phyloP scores from a whole-genome alignment of 352 stramenopile species.

The Globisporangium apiculatum region DNA sequence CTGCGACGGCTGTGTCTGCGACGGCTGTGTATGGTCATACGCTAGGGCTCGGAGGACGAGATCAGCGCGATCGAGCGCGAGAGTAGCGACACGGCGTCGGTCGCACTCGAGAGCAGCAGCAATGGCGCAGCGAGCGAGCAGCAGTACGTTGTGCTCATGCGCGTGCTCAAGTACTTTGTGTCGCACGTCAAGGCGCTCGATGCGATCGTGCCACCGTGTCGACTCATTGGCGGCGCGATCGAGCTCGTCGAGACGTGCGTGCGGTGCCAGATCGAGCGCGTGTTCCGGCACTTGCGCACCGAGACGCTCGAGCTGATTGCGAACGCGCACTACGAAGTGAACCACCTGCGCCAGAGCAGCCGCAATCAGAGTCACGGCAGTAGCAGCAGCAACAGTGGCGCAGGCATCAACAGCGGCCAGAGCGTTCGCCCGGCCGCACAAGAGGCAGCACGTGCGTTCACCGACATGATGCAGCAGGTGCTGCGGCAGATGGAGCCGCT shows the following conservation, averaged over 20 bases:
- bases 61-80: conserved; percentile 21
- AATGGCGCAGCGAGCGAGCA: conserved; percentile 25
- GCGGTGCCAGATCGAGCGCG: conserved; percentile 69
- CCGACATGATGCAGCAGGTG: conserved; percentile 73
- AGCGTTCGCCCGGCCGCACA: conserved; percentile 54
- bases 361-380: conserved; percentile 19
- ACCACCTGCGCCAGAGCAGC: conserved; percentile 20
- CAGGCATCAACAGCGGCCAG: conserved; percentile 13
- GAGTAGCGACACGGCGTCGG: conserved; percentile 19
- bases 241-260: conserved; percentile 62
- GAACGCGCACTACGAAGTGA: conserved; percentile 44
- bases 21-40: neutral
- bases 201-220: conserved; percentile 45
- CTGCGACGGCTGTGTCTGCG: too few species aligned
- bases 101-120: conserved; percentile 10
- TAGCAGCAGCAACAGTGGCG: neutral
- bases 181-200: conserved; percentile 51
- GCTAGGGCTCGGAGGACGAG: conserved; percentile 46
- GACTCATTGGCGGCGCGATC: conserved; percentile 32
- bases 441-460: conserved; percentile 45
- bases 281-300: conserved; percentile 53
- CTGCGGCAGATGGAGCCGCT: conserved; percentile 75
- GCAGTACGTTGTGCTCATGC: conserved; percentile 80
- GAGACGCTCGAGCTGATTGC: conserved; percentile 56
- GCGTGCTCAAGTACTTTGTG: conserved; percentile 72